These are phyloP conservation scores for Rosa hybrid DNA, from an alignment of 331 rosid species.

Conservation along the genomic window DNA sequence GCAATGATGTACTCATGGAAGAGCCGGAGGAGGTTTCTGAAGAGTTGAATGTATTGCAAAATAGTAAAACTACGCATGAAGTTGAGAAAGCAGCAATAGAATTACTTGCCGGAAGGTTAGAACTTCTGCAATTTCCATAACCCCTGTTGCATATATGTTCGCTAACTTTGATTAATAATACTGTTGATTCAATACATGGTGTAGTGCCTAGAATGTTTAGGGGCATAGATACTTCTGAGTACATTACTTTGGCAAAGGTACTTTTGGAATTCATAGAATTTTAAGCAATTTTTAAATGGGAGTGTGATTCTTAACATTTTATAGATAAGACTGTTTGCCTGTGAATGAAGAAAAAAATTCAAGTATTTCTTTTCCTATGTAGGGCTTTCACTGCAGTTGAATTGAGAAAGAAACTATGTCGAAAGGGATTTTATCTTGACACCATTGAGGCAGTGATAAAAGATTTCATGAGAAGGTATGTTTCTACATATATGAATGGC, in stretches of 20 bases:
- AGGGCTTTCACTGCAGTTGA: slow-evolving; percentile 84
- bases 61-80: slow-evolving; percentile 38
- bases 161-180: background rate
- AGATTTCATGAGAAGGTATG: slow-evolving; percentile 68
- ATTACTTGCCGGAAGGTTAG: slow-evolving; percentile 76
- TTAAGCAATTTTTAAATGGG: background rate
- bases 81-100: slow-evolving; percentile 67
- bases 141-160: background rate
- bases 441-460: slow-evolving; percentile 58
- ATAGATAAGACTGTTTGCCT: background rate
- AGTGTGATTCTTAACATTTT: background rate
- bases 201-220: background rate
- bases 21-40: slow-evolving; percentile 45
- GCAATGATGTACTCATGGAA: slow-evolving; percentile 40
- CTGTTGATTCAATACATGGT: background rate
- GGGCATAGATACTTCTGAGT: background rate
- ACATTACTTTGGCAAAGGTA: background rate
- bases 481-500: slow-evolving; percentile 13
- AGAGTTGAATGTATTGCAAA: slow-evolving; percentile 41
- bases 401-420: slow-evolving; percentile 68
- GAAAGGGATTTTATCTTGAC: slow-evolving; percentile 52
- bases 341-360: slow-evolving; percentile 1
- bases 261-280: background rate
- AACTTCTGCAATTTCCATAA: background rate
- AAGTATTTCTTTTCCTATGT: slow-evolving; percentile 25